Base-by-base conservation (phyloP, 2,329 filamentous ascomycete species). In the Alternaria tenuissima region DNA sequence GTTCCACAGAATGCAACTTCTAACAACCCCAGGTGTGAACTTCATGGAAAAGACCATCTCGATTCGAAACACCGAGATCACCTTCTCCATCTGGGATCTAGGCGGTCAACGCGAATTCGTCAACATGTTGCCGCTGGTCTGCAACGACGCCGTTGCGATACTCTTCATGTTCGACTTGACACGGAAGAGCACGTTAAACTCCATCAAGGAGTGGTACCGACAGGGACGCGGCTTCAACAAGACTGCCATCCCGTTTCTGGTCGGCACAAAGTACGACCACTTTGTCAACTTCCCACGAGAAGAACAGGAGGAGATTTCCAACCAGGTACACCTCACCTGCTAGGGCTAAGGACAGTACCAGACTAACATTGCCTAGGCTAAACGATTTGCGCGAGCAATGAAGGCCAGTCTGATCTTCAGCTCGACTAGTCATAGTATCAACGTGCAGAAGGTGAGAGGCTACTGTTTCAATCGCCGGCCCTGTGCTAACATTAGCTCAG, bases 11-110 rank as follows among this genome's bases (percentile, higher is more conserved):
- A 26, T 30, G 42, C 51, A 42, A n/a, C 26, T 46, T 57, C 69
- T 75, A 28, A 74, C 68, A 30, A 24, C 14, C 12, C n/a, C 70
- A 90, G 88, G 95, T 69, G 95, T 99, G 81, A 99, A 99, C 81
- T 99, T 99, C 81, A 99, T 99, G 95, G 95, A 99, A 80, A 99
- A 99, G 86, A 99, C 95, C 36, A 99, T 99, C 77, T 96, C 93
- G 64, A 99, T 99, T 80, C 91, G 95, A 64, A 99, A 99, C 81
- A 99, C 95, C 16, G 95, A 99, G 81, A 99, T 99, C 79, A 99
- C 95, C 43, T 99, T 99, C 82, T 97, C 93, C 63, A 99, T 99
- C 77, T 99, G 95, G 95, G 95, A 99, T 84, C 82, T 99, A 56
- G 95, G 95, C 71, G 95, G 95, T 67, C 95, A 99, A 83, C 90